Evolutionary conservation across 768 basidiomycete genomes (phyloP), one percentile per base, ranked within the genome.

Genomic region (Phaeolepiota aurea): DNA sequence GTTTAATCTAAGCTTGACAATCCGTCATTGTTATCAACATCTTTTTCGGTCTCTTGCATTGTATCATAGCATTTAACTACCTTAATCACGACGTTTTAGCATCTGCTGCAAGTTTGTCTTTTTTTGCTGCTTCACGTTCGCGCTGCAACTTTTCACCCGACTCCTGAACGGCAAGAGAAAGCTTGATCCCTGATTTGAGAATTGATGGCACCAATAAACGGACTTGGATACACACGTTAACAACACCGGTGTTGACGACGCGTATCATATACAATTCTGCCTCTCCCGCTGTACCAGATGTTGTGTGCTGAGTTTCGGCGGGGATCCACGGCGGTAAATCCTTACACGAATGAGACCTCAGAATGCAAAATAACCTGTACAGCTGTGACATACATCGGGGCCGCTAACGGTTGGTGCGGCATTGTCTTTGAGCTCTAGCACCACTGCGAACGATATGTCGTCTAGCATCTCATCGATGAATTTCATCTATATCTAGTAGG

Each of bases 311-410:
- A 18, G 62, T 60, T 32, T 77, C 68, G 16, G 87, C 84, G 1
- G 86, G 87, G 18, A 89, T 73, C 87, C 87, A 91, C 1, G 84
- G 77, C 3, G 84, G 76, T 20, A 77, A 82, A 40, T 87, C 75
- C 71, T 83, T 40, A 37, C 32, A 12, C 28, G 25, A 16, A 16
- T 15, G 44, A 31, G 25, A n/a, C n/a, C 5, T 22, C 12, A 36
- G 38, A 12, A 23, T 32, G 18, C 20, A 38, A 39, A 23, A 5
- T n/a, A 30, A 7, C 34, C 15, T 21, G 10, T n/a, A 11, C 15
- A 20, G 18, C 12, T 12, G 14, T 10, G 28, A 32, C 46, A 31
- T 49, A 65, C 76, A 54, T 79, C 73, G 16, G 64, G 67, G 11
- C 65, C 63, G 0, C 68, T 65, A 2, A 66, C 65, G 3, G 75